Percentiles rank a stretch among this genome's conserved stretches.
Conservation (phyloP, 345 rosid species). For the Kandelia obovata region DNA sequence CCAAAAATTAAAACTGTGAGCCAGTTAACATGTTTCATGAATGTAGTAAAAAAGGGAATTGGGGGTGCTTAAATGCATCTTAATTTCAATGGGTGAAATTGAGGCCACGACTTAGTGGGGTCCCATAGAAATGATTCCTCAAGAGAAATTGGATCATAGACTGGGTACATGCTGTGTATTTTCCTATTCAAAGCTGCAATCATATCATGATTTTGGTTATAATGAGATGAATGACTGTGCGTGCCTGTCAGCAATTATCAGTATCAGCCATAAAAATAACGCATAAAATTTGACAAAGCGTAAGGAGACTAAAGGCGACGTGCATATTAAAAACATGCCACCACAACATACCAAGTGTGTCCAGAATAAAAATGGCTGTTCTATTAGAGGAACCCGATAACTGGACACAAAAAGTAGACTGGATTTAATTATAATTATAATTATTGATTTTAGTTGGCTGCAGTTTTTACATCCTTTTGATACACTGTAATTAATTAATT, state of each 20-base stretch:
- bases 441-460: too few species aligned
- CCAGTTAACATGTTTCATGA: not conserved
- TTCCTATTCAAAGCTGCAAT: slow-evolving; percentile 8
- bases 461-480: too few species aligned
- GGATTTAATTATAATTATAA: too few species aligned
- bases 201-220: slow-evolving; percentile 14
- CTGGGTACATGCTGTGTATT: slow-evolving; percentile 18
- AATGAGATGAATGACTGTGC: slow-evolving; percentile 25
- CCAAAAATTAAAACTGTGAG: too few species aligned
- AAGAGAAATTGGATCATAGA: not conserved
- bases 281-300: not conserved
- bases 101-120: slow-evolving; percentile 14
- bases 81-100: slow-evolving; percentile 16
- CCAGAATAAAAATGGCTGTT: too few species aligned
- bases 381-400: too few species aligned
- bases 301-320: slow-evolving; percentile 5
- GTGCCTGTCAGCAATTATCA: slow-evolving; percentile 17
- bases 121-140: slow-evolving; percentile 9
- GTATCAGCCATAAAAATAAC: not conserved
- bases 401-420: too few species aligned
- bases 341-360: too few species aligned
- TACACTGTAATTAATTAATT: too few species aligned
- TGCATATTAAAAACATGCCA: not conserved
- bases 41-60: not conserved
- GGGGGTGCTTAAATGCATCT: not conserved